Evolutionary conservation across 495 filamentous ascomycete species (phyloP).

Genomic region (Patellaria atrata): DNA sequence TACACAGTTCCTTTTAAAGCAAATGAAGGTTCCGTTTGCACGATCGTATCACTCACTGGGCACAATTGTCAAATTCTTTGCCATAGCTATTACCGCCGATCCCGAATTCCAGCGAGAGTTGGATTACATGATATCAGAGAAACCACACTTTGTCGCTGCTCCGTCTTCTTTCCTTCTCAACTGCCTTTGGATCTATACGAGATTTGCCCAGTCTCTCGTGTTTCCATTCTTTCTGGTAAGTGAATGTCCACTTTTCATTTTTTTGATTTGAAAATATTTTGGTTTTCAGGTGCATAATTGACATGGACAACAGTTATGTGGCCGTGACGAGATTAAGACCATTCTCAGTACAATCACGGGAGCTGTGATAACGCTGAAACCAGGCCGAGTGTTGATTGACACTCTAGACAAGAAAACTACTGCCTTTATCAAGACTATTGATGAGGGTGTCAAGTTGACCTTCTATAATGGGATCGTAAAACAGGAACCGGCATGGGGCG

Average conservation of each 20-base stretch:
- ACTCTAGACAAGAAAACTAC: conserved; percentile 17
- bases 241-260: too few relatives aligned
- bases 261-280: conserved; percentile 35
- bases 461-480: conserved; percentile 15
- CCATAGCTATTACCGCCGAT: conserved; percentile 40
- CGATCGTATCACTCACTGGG: conserved; percentile 31
- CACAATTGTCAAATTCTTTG: conserved; percentile 36
- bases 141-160: conserved; percentile 27
- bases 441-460: conserved; percentile 15
- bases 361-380: conserved; percentile 15
- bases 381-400: conserved; percentile 14
- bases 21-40: conserved; percentile 10
- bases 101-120: conserved; percentile 46
- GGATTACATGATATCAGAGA: conserved; percentile 31
- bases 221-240: conserved; percentile 38
- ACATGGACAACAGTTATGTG: conserved; percentile 29
- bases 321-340: conserved; percentile 13
- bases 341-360: conserved; percentile 17
- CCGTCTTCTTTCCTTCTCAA: conserved; percentile 31
- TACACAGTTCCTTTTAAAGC: conserved; percentile 1
- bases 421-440: conserved; percentile 14
- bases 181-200: conserved; percentile 34
- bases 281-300: conserved; percentile 32
- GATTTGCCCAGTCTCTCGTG: conserved; percentile 18
- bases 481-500: conserved; percentile 21